These are phyloP conservation scores for Sequoiadendron giganteum DNA, from an alignment of 75 land plant species.

Conservation along the genomic window DNA sequence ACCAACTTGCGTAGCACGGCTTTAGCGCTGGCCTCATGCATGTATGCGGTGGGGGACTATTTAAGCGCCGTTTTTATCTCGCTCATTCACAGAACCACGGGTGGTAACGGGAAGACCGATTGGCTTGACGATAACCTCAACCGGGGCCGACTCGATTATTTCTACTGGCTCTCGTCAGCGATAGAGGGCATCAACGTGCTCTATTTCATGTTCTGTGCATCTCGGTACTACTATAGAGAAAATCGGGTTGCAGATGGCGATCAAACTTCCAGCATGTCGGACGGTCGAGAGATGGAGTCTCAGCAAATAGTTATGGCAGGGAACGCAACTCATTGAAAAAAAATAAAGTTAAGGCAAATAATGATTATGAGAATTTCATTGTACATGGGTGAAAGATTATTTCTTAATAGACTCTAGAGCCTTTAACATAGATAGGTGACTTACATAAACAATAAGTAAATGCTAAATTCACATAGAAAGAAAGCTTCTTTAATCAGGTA, in stretches of 20 bases:
- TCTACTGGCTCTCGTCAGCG: background rate
- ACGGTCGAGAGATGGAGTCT: no score
- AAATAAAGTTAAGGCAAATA: no score
- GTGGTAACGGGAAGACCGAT: background rate
- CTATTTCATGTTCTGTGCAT: background rate
- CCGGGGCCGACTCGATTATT: background rate
- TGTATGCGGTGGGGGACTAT: slow-evolving; percentile 14
- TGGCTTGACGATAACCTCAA: slow-evolving; percentile 14
- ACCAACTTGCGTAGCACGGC: slow-evolving; percentile 23
- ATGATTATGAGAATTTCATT: no score
- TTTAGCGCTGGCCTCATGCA: slow-evolving; percentile 17
- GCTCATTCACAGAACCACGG: background rate
- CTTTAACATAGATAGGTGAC: no score
- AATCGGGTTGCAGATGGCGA: background rate
- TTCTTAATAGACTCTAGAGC: no score
- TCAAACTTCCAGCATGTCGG: no score
- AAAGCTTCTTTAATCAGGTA: no score
- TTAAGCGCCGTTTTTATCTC: background rate
- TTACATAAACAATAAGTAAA: no score
- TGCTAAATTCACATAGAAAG: no score
- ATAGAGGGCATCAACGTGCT: background rate
- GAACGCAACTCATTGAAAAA: no score
- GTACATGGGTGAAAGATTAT: no score
- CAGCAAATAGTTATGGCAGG: no score
- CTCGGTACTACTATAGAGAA: background rate